phyloP scores from a whole-genome alignment of 768 basidiomycete genomes.

The Lentinus brumalis region DNA sequence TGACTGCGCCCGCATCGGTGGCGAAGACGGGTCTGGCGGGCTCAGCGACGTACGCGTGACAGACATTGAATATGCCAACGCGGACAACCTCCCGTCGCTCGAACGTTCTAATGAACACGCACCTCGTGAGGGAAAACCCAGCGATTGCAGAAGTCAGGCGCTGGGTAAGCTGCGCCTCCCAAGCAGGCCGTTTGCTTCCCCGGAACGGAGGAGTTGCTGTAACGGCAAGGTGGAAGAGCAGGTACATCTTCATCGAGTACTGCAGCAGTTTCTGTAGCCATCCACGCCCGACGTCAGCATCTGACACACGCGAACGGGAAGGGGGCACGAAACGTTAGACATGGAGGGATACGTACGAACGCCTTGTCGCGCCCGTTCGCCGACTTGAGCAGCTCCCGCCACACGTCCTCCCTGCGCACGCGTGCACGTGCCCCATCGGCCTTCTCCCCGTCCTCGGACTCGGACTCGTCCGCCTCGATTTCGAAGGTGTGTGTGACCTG shows the following conservation, averaged over 20 bases:
- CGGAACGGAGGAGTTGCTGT: slow-evolving; percentile 50
- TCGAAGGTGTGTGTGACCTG: not conserved
- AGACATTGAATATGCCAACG: too few relatives aligned
- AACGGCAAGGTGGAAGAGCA: slow-evolving; percentile 65
- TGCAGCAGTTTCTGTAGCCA: slow-evolving; percentile 77
- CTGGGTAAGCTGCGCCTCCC: slow-evolving; percentile 58
- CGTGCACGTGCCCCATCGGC: slow-evolving; percentile 34
- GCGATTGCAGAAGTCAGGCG: slow-evolving; percentile 64
- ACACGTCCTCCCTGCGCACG: slow-evolving; percentile 67
- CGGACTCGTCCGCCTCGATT: slow-evolving; percentile 21
- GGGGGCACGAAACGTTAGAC: not conserved
- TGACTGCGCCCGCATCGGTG: too few relatives aligned
- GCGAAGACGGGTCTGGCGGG: too few relatives aligned
- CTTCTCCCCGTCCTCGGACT: slow-evolving; percentile 29
- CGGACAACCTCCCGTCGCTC: too few relatives aligned
- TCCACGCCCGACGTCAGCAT: slow-evolving; percentile 1
- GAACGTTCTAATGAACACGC: slow-evolving; percentile 6
- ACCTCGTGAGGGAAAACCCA: slow-evolving; percentile 80
- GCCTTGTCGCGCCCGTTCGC: slow-evolving; percentile 84
- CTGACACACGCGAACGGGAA: not conserved
- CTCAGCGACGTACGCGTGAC: too few relatives aligned
- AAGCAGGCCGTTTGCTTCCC: slow-evolving; percentile 45
- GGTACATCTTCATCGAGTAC: slow-evolving; percentile 75
- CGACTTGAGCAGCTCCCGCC: slow-evolving; percentile 78
- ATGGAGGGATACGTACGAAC: slow-evolving; percentile 55